Evolutionary conservation across 2,329 filamentous ascomycete genomes (phyloP).

Genomic region (Aspergillus sp.): DNA sequence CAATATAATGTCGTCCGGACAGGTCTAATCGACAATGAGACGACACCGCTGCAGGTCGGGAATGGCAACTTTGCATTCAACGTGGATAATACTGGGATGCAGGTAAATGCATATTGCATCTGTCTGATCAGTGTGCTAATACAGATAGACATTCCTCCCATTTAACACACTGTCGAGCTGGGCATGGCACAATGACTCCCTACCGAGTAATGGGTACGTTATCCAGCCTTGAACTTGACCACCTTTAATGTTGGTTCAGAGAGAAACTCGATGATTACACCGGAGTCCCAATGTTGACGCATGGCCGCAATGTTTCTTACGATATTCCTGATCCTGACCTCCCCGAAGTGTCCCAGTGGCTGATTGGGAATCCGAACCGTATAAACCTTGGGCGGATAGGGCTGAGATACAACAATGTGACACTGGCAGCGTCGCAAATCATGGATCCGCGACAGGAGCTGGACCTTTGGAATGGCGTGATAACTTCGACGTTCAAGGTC

Average conservation of each 20-base stretch:
- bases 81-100: conserved; percentile 19
- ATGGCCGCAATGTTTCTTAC: conserved; percentile 17
- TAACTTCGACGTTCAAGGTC: conserved; percentile 12
- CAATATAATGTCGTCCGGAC: conserved; percentile 16
- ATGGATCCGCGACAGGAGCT: conserved; percentile 10
- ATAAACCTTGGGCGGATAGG: conserved; percentile 18
- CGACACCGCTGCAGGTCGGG: conserved; percentile 16
- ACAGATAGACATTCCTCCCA: conserved; percentile 12
- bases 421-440: neutral
- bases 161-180: conserved; percentile 19
- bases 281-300: conserved; percentile 9
- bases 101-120: neutral
- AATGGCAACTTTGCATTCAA: conserved; percentile 19
- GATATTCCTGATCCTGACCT: conserved; percentile 16
- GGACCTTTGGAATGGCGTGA: conserved; percentile 15
- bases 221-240: too few species aligned
- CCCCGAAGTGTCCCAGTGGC: conserved; percentile 15
- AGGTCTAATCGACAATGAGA: conserved; percentile 13
- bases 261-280: conserved; percentile 12
- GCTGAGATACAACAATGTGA: conserved; percentile 5
- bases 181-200: conserved; percentile 19
- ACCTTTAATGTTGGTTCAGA: neutral
- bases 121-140: too few species aligned
- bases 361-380: conserved; percentile 17
- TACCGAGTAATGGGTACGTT: conserved; percentile 12